Evolutionary conservation across 495 filamentous ascomycete species (phyloP), one percentile per base, ranked within the genome.

Genomic region (Chaetomium cochliodes): DNA sequence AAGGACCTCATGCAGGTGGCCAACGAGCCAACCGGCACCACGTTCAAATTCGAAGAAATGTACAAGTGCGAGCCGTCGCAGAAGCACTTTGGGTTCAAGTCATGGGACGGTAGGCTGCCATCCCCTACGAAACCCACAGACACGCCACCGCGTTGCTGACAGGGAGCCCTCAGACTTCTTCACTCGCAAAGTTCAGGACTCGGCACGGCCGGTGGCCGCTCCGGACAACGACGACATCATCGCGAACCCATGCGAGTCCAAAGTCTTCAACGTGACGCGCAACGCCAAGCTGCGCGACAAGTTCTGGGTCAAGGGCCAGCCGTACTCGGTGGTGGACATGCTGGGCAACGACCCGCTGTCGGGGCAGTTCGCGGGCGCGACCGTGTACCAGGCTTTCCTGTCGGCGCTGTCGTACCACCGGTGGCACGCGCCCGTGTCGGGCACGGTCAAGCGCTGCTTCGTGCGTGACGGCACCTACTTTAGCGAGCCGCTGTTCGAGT

Each of bases 251-350:
- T 91, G 88, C 74, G 90, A 92, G 69, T 86, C 84, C 6, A 81
- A 79, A 33, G 84, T 80, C 2, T 87, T 82, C 74, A 76, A 78
- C 62, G 51, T 85, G 11, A 55, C 67, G 7, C 62, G 67, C 33
- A 33, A 79, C 53, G 78, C 80, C 71, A 71, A 78, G 30, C 71
- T 79, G 9, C 78, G 77, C 13, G 82, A 85, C 69, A 65, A 74
- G 15, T 92, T 92, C 78, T 91, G 87, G 88, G 76, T 87, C 62
- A 92, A 92, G 67, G 78, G 76, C 44, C 86, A 90, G 71, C 87
- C 84, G 0, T 89, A 89, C 69, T 87, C 84, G 3, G 69, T 89
- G 12, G 63, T 75, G 0, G 81, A 90, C 70, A 90, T 91, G 84
- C 79, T 90, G 1, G 81, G 73, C 0, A 72, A 85, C 65, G 71